A percentile compares a stretch with the other conserved stretches of the same genome.
Evolutionary conservation across 495 filamentous ascomycete species (phyloP).

Genomic region (Penicillium cataractarum): DNA sequence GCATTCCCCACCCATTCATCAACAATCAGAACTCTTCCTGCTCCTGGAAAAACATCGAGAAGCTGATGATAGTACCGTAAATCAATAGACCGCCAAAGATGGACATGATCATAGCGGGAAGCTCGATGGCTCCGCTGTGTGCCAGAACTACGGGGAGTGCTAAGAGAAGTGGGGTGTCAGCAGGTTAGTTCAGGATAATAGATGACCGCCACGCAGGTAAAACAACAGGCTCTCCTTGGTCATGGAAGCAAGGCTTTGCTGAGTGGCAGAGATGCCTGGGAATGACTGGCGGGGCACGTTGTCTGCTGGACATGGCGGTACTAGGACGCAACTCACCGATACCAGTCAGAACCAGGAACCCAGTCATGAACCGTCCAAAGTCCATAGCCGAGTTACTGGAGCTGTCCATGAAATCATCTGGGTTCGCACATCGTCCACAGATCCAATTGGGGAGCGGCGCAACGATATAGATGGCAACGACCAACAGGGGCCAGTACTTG

Average conservation of each 20-base stretch:
- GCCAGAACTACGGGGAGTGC: slow-evolving; percentile 91
- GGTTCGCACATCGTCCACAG: slow-evolving; percentile 81
- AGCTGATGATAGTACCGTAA: slow-evolving; percentile 97
- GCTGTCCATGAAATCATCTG: slow-evolving; percentile 96
- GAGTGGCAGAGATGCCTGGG: not conserved
- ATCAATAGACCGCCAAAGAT: slow-evolving; percentile 91
- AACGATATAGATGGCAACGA: slow-evolving; percentile 92
- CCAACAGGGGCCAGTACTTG: slow-evolving; percentile 89
- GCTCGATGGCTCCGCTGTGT: slow-evolving; percentile 76
- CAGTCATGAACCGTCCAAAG: slow-evolving; percentile 91
- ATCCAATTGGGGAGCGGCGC: slow-evolving; percentile 97
- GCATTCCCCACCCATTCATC: slow-evolving; percentile 3
- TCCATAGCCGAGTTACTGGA: slow-evolving; percentile 80
- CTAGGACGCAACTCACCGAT: slow-evolving; percentile 70
- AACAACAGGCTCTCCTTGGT: too few relatives aligned
- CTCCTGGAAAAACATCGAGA: slow-evolving; percentile 97
- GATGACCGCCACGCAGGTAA: not conserved
- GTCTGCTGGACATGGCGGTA: not conserved
- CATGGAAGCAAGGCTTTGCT: not conserved
- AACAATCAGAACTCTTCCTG: slow-evolving; percentile 78
- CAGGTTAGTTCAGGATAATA: not conserved
- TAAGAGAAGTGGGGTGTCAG: slow-evolving; percentile 43
- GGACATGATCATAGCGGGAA: slow-evolving; percentile 94
- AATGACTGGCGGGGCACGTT: not conserved
- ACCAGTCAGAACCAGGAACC: slow-evolving; percentile 97